These are phyloP conservation scores for Lomentospora prolificans DNA, from an alignment of 2,329 filamentous ascomycete species.

Conservation along the genomic window DNA sequence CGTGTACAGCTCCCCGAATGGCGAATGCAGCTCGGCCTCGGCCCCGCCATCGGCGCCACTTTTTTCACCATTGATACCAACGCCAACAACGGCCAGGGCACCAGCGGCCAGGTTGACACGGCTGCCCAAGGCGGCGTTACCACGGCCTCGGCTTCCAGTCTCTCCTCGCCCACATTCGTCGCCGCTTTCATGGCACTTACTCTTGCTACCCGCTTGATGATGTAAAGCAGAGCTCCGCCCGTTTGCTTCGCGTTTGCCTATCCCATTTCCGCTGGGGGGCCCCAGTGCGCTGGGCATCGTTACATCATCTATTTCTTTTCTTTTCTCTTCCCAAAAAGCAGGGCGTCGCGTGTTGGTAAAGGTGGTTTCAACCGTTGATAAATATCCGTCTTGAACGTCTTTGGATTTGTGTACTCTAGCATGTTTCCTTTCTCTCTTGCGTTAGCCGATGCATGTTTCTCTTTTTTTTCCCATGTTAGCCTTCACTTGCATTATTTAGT, in stretches of 20 bases:
- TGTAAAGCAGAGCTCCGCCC: not conserved
- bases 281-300: too few species aligned
- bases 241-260: not conserved
- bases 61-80: conserved; percentile 18
- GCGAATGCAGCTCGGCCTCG: conserved; percentile 16
- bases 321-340: not conserved
- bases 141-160: not conserved
- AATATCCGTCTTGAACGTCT: too few species aligned
- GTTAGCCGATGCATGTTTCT: not conserved
- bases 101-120: not conserved
- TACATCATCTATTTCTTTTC: not conserved
- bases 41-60: conserved; percentile 19
- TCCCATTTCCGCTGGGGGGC: too few species aligned
- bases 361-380: not conserved
- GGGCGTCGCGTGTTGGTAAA: not conserved
- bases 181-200: not conserved
- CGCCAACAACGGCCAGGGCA: conserved; percentile 7
- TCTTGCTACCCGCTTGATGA: not conserved
- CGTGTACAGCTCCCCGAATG: conserved; percentile 12
- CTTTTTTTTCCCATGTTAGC: too few species aligned
- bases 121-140: not conserved
- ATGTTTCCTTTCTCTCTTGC: not conserved
- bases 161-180: not conserved
- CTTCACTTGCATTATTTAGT: too few species aligned
- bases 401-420: not conserved